These are phyloP conservation scores for Endoconidiophora laricicola DNA, from an alignment of 2,329 filamentous ascomycete genomes.

Conservation along the genomic window DNA sequence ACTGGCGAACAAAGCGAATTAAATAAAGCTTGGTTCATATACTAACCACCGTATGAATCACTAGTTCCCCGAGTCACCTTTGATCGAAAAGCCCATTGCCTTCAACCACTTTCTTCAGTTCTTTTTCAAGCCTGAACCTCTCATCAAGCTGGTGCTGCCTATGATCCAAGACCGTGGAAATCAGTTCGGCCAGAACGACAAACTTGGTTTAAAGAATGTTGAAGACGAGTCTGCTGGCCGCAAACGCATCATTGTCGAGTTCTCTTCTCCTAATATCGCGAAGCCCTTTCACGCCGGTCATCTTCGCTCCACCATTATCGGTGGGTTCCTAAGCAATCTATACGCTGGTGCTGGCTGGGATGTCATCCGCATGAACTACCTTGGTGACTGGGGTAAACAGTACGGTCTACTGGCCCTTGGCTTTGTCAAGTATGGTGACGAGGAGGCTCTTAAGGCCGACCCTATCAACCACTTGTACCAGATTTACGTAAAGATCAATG, in stretches of 20 bases:
- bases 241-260: slow-evolving; percentile 61
- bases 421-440: slow-evolving; percentile 58
- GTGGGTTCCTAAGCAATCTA: slow-evolving; percentile 57
- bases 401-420: slow-evolving; percentile 57
- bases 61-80: slow-evolving; percentile 56
- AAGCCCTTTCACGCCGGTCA: slow-evolving; percentile 73
- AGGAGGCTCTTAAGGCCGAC: slow-evolving; percentile 52
- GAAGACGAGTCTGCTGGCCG: slow-evolving; percentile 40
- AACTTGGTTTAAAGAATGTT: slow-evolving; percentile 43
- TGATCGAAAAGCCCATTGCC: slow-evolving; percentile 53
- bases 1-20: neutral
- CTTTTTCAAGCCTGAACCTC: slow-evolving; percentile 56
- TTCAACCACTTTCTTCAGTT: slow-evolving; percentile 59
- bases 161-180: slow-evolving; percentile 45
- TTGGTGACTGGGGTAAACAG: slow-evolving; percentile 71
- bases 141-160: slow-evolving; percentile 51
- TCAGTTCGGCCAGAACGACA: slow-evolving; percentile 46
- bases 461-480: slow-evolving; percentile 72
- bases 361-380: slow-evolving; percentile 57
- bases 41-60: neutral
- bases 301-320: slow-evolving; percentile 63
- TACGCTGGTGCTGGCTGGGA: slow-evolving; percentile 59
- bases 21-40: neutral
- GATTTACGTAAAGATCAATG: slow-evolving; percentile 66
- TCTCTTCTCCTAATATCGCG: slow-evolving; percentile 73